phyloP scores from a whole-genome alignment of 2,329 filamentous ascomycete genomes.

The Cytospora piceae region DNA sequence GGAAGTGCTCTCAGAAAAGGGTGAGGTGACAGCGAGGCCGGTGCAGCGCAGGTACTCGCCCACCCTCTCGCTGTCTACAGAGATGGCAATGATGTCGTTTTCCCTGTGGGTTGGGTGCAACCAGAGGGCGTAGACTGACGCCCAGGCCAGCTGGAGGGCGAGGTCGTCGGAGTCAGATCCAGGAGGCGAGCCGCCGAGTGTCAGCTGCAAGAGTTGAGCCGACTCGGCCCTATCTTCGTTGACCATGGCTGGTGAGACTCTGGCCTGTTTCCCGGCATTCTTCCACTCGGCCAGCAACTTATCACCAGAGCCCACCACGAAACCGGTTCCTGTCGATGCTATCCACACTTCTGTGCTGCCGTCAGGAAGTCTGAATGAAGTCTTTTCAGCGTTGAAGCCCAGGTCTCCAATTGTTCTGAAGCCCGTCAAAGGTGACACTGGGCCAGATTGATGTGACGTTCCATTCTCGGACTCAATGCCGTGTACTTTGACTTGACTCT shows the following conservation, averaged over 20 bases:
- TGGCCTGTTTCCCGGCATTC: conserved; percentile 12
- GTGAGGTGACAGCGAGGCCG: conserved; percentile 29
- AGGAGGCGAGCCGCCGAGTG: not conserved
- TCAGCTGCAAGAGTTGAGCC: conserved; percentile 20
- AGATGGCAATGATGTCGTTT: conserved; percentile 27
- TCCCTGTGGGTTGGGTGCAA: conserved; percentile 26
- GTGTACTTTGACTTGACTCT: conserved; percentile 12
- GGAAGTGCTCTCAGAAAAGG: conserved; percentile 21
- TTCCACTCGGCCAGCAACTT: conserved; percentile 26
- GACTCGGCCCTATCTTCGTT: conserved; percentile 30
- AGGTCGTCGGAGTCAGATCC: conserved; percentile 8
- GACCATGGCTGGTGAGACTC: conserved; percentile 32
- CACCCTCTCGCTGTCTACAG: conserved; percentile 19
- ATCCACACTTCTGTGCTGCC: conserved; percentile 28
- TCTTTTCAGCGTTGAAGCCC: conserved; percentile 6
- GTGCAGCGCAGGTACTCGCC: conserved; percentile 29
- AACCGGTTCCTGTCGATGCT: not conserved
- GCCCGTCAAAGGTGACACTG: not conserved
- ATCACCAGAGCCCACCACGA: conserved; percentile 19
- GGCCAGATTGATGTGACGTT: not conserved
- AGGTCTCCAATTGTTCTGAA: conserved; percentile 3
- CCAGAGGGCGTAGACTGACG: conserved; percentile 31
- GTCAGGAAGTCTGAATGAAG: conserved; percentile 29
- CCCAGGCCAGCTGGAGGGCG: conserved; percentile 23
- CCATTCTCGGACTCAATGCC: conserved; percentile 6